These are phyloP conservation scores for Eucalyptus decipiens DNA, from an alignment of 345 rosid genomes.

Conservation along the genomic window DNA sequence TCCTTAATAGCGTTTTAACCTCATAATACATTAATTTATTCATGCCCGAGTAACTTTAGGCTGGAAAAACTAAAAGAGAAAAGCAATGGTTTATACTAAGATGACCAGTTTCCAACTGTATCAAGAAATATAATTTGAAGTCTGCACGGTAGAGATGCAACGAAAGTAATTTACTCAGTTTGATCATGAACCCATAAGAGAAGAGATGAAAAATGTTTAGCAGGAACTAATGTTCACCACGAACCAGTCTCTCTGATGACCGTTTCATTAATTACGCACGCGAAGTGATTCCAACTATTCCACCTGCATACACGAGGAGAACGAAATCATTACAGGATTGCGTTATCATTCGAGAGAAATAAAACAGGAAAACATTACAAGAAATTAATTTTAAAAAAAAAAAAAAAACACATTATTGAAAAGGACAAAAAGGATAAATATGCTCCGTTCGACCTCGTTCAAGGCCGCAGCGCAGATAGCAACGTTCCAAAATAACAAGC, in stretches of 20 bases:
- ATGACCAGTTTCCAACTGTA: neutral
- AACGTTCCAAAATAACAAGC: neutral
- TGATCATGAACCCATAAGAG: neutral
- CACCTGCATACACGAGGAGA: slow-evolving; percentile 33
- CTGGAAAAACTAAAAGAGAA: neutral
- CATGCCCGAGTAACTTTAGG: neutral
- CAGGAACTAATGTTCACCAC: neutral
- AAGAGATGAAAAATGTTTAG: neutral
- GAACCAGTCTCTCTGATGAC: slow-evolving; percentile 68
- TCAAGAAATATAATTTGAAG: neutral
- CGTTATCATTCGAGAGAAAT: neutral
- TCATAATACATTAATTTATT: neutral
- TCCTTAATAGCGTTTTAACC: neutral
- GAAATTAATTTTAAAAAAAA: neutral
- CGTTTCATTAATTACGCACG: slow-evolving; percentile 49
- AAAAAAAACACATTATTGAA: neutral
- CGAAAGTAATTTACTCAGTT: neutral
- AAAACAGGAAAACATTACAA: neutral
- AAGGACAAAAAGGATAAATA: neutral
- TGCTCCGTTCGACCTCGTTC: neutral
- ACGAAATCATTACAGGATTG: neutral
- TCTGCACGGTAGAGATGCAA: neutral
- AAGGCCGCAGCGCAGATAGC: neutral
- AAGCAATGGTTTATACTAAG: neutral
- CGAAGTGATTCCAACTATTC: slow-evolving; percentile 96